phyloP scores from a whole-genome alignment of 495 filamentous ascomycete genomes.

The Talaromyces trachyspermus region DNA sequence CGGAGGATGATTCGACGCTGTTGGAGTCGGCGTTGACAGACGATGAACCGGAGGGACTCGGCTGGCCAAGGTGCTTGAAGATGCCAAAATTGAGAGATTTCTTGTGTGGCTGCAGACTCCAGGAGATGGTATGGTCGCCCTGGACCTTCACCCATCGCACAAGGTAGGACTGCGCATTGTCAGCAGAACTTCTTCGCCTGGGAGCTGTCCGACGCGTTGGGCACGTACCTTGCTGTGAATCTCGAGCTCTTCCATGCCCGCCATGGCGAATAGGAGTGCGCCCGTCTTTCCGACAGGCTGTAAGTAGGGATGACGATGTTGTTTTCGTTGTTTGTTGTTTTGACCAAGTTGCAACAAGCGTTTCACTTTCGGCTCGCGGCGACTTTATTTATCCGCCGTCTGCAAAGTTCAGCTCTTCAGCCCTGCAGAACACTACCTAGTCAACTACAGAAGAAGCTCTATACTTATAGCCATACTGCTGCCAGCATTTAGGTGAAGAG shows the following conservation, averaged over 20 bases:
- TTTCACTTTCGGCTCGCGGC: too few species aligned
- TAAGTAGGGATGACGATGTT: neutral
- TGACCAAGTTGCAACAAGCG: constrained; percentile 7
- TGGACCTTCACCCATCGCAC: constrained; percentile 94
- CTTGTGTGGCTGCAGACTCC: constrained; percentile 95
- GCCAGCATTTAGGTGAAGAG: too few species aligned
- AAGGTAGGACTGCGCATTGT: constrained; percentile 70
- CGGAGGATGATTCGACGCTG: constrained; percentile 26
- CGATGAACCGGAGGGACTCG: constrained; percentile 30
- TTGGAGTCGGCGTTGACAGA: constrained; percentile 40
- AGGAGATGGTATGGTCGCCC: constrained; percentile 84
- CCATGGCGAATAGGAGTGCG: constrained; percentile 45
- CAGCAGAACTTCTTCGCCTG: neutral
- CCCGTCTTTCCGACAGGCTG: neutral
- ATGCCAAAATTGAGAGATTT: constrained; percentile 97
- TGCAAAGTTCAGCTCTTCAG: too few species aligned
- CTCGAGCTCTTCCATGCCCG: constrained; percentile 93
- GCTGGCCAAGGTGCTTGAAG: constrained; percentile 84
- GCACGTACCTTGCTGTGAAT: constrained; percentile 84
- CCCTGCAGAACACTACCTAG: too few species aligned
- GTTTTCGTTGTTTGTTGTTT: constrained; percentile 1
- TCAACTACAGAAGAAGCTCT: too few species aligned
- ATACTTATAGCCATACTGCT: too few species aligned
- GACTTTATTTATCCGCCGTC: too few species aligned
- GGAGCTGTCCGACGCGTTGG: neutral